Evolutionary conservation across 129 eudicot species (phyloP).

Genomic region (Oenanthe sinensis): DNA sequence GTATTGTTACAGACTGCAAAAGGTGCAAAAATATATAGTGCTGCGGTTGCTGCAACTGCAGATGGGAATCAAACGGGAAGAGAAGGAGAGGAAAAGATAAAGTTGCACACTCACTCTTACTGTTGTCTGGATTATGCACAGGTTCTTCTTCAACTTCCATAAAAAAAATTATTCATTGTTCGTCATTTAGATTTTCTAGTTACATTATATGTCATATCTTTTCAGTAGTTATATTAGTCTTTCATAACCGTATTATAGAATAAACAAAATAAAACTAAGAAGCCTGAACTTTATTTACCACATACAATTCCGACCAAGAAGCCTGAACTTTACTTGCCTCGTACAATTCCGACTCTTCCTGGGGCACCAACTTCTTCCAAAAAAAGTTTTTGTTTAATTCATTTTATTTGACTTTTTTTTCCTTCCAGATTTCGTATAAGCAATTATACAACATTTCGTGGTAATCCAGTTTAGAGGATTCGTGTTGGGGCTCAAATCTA

Average conservation of each 20-base stretch:
- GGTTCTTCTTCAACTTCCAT: conserved; percentile 30
- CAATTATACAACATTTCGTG: neutral
- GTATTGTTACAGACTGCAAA: conserved; percentile 61
- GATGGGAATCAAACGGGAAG: conserved; percentile 51
- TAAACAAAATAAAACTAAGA: neutral
- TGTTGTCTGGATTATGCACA: conserved; percentile 97
- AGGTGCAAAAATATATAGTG: conserved; percentile 76
- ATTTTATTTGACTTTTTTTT: neutral
- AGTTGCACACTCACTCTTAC: conserved; percentile 90
- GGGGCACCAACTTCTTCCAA: neutral
- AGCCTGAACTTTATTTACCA: neutral
- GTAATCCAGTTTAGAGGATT: neutral
- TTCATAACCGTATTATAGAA: neutral
- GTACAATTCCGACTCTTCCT: neutral
- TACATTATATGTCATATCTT: neutral
- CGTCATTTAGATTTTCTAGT: neutral
- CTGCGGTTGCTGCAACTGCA: conserved; percentile 90
- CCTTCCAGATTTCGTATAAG: neutral
- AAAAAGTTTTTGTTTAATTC: neutral
- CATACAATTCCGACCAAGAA: neutral
- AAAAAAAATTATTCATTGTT: neutral
- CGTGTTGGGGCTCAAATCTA: neutral
- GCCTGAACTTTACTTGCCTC: too few species aligned
- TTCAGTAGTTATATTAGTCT: neutral
- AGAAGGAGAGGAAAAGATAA: conserved; percentile 89